A percentile compares a stretch with the other conserved stretches of the same genome.
Evolutionary conservation across 331 rosid genomes (phyloP).

Genomic region (Malus hybrid): DNA sequence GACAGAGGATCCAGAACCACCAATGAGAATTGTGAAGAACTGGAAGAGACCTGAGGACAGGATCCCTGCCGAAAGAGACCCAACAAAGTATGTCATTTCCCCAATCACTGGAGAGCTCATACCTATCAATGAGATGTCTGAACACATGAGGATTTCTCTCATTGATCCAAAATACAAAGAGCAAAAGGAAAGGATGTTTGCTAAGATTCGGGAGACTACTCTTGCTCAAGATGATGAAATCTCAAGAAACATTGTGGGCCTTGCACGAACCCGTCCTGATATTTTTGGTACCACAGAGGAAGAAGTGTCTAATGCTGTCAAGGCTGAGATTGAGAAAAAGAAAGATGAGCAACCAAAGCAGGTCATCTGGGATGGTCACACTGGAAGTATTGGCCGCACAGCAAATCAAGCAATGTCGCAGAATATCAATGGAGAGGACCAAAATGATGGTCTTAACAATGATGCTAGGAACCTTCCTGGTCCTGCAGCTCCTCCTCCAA

Average conservation of each 20-base stretch:
- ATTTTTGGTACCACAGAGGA: slow-evolving; percentile 97
- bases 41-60: slow-evolving; percentile 98
- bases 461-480: slow-evolving; percentile 73
- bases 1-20: slow-evolving; percentile 68
- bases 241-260: slow-evolving; percentile 89
- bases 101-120: slow-evolving; percentile 90
- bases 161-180: slow-evolving; percentile 96
- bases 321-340: slow-evolving; percentile 94
- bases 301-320: slow-evolving; percentile 94
- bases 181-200: slow-evolving; percentile 96
- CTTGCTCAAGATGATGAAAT: slow-evolving; percentile 92
- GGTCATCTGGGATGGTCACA: slow-evolving; percentile 98
- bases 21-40: slow-evolving; percentile 93
- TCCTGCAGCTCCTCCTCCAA: slow-evolving; percentile 93
- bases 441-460: slow-evolving; percentile 36
- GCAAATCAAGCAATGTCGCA: slow-evolving; percentile 96
- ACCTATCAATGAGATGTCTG: slow-evolving; percentile 88
- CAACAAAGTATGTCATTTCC: slow-evolving; percentile 73
- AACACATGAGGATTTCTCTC: slow-evolving; percentile 91
- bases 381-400: slow-evolving; percentile 90
- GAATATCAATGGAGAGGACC: slow-evolving; percentile 62
- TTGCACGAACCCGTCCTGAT: slow-evolving; percentile 94
- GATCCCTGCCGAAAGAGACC: slow-evolving; percentile 70
- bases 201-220: slow-evolving; percentile 92
- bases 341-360: slow-evolving; percentile 94